Base-by-base conservation (phyloP, 345 rosid species). In the Cardamine resedifolia region DNA sequence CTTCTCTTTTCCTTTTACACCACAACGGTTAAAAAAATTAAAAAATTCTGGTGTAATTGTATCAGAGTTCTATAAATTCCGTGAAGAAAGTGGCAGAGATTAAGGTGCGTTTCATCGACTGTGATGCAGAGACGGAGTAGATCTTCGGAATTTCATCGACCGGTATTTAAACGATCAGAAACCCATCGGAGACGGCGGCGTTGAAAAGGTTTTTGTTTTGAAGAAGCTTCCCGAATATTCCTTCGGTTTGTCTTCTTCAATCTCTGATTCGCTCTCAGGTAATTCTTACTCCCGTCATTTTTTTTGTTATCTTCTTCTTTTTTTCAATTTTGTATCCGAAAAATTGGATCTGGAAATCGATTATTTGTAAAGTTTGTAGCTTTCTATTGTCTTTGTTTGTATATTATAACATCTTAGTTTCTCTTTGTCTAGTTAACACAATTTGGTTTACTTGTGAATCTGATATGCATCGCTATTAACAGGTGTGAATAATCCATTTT, bases 91-190 rank as follows among this genome's bases (percentile, higher is more conserved):
- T 34, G 58, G 33, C 33, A 48, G 53, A 28, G 68, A 38, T 58
- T 65, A 34, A 39, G 57, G 61, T 58, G 45, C 3, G 55, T 30
- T 62, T 72, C 64, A 67, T 30, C 56, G 63, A 41, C 21, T 63
- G 59, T 57, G 71, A 73, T 67, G 78, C 78, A 41, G 73, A 59
- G 68, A 60, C 78, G 57, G 19, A 38, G 59, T 41, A 15, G 58
- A 69, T 76, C 79, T 66, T 48, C 75, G 52, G 75, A 63, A 1
- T 53, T 62, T 55, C n/a, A 9, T 43, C 10, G 1, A 51, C 68
- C 41, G 27, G 52, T 14, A 15, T 41, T 43, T 10, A 30, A 53
- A 28, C 71, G 51, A 66, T 66, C 39, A 30, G 59, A 57, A 1
- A 73, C 23, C 3, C 52, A 55, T 69, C 65, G 58, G 58, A 53